These are phyloP conservation scores for Debaryomyces coudertii DNA, from an alignment of 1,139 yeast species.

Conservation along the genomic window DNA sequence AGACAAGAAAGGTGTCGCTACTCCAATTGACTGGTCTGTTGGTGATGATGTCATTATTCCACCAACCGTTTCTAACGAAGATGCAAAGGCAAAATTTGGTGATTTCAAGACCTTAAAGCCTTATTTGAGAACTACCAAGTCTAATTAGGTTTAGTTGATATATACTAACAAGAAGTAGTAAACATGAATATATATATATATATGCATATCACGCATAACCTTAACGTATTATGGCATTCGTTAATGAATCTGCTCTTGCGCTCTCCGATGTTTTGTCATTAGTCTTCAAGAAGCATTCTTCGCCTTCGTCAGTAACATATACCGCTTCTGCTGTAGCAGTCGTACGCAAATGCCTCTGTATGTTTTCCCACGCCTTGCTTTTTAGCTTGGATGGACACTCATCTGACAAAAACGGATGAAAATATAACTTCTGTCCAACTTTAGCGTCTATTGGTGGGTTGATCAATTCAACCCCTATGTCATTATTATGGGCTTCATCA, in stretches of 20 bases:
- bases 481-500: constrained; percentile 8
- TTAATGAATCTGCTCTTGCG: constrained; percentile 14
- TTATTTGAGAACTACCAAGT: constrained; percentile 68
- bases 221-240: constrained; percentile 14
- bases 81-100: constrained; percentile 80
- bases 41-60: constrained; percentile 92
- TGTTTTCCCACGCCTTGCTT: constrained; percentile 36
- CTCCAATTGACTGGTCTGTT: constrained; percentile 74
- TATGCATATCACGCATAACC: not conserved
- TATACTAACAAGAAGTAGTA: not conserved
- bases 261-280: constrained; percentile 1
- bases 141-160: constrained; percentile 10
- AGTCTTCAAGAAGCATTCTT: constrained; percentile 12
- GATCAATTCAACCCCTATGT: constrained; percentile 36
- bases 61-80: constrained; percentile 78
- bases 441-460: constrained; percentile 34
- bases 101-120: constrained; percentile 81
- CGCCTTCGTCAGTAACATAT: constrained; percentile 16
- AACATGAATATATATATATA: constrained; percentile 1
- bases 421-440: constrained; percentile 35
- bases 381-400: constrained; percentile 32
- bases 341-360: constrained; percentile 28
- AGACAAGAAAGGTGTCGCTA: constrained; percentile 78
- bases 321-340: constrained; percentile 16
- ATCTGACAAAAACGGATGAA: constrained; percentile 23